These are phyloP conservation scores for Lasiosphaeriaceae sp. DNA, from an alignment of 495 filamentous ascomycete genomes.

Conservation along the genomic window DNA sequence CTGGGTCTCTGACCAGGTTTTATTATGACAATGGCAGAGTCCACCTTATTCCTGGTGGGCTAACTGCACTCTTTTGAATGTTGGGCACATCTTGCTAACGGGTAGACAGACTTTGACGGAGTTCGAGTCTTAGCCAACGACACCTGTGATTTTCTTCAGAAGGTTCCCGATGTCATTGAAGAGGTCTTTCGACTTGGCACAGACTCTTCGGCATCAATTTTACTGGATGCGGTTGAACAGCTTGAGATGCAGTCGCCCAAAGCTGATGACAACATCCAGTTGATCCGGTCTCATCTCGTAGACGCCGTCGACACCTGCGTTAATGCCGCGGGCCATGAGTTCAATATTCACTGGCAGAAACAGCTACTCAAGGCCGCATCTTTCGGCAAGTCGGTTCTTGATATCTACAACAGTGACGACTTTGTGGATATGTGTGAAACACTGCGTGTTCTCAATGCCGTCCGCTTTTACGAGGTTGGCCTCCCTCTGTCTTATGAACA, in stretches of 20 bases:
- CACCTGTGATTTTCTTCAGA: conserved; percentile 91
- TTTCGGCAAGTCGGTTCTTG: conserved; percentile 93
- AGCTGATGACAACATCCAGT: conserved; percentile 93
- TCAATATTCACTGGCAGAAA: conserved; percentile 87
- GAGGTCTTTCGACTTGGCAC: conserved; percentile 87
- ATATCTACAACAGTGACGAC: conserved; percentile 94
- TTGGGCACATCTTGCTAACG: conserved; percentile 21
- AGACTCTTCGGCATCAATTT: conserved; percentile 73
- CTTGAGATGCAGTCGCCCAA: conserved; percentile 92
- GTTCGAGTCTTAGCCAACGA: conserved; percentile 85
- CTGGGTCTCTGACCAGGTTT: conserved; percentile 72
- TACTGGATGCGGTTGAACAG: conserved; percentile 88
- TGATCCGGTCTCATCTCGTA: conserved; percentile 79
- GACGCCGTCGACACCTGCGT: conserved; percentile 92
- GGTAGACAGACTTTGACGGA: conserved; percentile 75
- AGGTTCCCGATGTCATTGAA: conserved; percentile 81
- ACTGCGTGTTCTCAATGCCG: conserved; percentile 85
- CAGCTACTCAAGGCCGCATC: conserved; percentile 90
- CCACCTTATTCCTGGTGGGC: conserved; percentile 77
- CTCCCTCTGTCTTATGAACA: conserved; percentile 91
- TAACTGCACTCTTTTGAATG: not conserved
- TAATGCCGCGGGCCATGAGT: conserved; percentile 88
- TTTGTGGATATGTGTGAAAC: conserved; percentile 99
- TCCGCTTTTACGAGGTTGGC: conserved; percentile 86
- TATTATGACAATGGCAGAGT: conserved; percentile 82